These are phyloP conservation scores for Pestalotiopsis sp. DNA, from an alignment of 2,329 filamentous ascomycete species.

Conservation along the genomic window DNA sequence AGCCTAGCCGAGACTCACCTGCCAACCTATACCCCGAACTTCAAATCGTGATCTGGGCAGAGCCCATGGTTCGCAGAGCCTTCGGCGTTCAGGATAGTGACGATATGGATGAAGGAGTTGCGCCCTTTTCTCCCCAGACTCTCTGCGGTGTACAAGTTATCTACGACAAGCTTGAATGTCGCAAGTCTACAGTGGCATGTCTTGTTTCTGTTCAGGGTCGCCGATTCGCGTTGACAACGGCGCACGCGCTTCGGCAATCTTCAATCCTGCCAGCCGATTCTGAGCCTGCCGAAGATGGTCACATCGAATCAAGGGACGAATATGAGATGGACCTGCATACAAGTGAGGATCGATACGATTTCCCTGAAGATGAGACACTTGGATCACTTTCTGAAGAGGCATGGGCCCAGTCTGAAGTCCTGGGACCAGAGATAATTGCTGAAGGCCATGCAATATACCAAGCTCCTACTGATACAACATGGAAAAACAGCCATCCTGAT, in stretches of 20 bases:
- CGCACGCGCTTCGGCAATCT: neutral
- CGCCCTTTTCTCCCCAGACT: neutral
- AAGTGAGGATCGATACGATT: neutral
- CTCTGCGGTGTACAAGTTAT: neutral
- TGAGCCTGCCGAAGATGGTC: neutral
- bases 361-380: neutral
- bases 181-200: neutral
- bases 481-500: neutral
- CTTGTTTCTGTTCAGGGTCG: neutral
- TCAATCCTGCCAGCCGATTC: neutral
- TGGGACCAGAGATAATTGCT: neutral
- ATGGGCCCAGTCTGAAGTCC: neutral
- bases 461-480: neutral
- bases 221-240: neutral
- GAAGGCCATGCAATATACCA: neutral
- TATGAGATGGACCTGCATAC: neutral
- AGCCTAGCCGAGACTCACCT: neutral
- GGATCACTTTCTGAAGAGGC: neutral
- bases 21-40: neutral
- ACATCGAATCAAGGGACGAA: neutral
- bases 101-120: neutral
- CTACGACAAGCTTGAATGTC: neutral
- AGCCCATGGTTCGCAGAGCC: neutral
- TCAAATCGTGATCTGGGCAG: neutral
- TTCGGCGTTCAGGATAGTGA: neutral